Evolutionary conservation across 2,329 filamentous ascomycete species (phyloP).

Genomic region (Colletotrichum higginsianum): DNA sequence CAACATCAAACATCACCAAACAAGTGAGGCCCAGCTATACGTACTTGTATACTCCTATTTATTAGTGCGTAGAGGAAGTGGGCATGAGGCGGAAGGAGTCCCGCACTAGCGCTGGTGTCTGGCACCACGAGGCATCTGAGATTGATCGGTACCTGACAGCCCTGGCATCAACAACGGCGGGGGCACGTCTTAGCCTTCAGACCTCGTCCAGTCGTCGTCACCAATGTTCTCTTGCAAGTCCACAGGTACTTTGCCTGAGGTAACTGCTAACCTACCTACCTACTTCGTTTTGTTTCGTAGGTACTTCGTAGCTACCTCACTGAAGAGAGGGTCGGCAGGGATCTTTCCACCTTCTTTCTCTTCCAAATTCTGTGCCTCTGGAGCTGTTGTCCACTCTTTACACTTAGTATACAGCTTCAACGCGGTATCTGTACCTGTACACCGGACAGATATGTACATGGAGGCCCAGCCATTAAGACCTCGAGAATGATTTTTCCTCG

Average conservation of each 20-base stretch:
- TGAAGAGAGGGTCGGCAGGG: not conserved
- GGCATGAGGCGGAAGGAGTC: conserved; percentile 8
- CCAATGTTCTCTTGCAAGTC: not conserved
- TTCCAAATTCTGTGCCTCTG: not conserved
- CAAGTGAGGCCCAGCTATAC: too few species aligned
- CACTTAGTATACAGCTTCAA: not conserved
- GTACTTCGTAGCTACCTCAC: not conserved
- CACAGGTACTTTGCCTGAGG: conserved; percentile 1
- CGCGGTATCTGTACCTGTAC: too few species aligned
- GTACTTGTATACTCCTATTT: too few species aligned
- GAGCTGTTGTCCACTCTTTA: not conserved
- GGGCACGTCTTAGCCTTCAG: not conserved
- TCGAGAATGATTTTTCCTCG: not conserved
- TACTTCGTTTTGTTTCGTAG: too few species aligned
- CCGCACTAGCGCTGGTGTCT: conserved; percentile 15
- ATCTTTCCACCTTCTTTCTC: not conserved
- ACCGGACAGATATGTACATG: not conserved
- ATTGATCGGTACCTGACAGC: conserved; percentile 24
- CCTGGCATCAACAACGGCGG: conserved; percentile 3
- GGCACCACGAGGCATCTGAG: conserved; percentile 10
- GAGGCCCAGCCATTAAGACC: not conserved
- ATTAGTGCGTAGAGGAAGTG: not conserved
- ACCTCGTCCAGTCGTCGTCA: not conserved
- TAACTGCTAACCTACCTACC: not conserved
- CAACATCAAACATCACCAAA: not conserved